Conservation (phyloP, 768 basidiomycete genomes). For the Goffeauzyma gilvescens region DNA sequence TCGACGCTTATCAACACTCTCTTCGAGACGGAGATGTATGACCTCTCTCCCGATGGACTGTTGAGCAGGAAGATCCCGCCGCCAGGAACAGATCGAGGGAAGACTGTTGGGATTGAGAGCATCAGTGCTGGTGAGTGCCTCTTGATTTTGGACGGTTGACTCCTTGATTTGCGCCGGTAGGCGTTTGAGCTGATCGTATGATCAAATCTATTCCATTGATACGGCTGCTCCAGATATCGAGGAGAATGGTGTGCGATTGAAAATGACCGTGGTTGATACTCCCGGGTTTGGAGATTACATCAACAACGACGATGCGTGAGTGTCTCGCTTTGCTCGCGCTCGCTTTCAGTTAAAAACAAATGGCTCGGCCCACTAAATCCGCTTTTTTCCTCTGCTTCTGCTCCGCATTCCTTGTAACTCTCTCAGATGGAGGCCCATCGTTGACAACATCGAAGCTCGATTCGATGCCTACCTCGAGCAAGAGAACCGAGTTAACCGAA, state of each 20-base stretch:
- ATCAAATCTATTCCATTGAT: neutral
- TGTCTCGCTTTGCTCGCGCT: neutral
- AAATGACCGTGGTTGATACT: conserved; percentile 95
- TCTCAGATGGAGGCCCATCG: conserved; percentile 66
- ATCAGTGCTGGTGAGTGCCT: conserved; percentile 70
- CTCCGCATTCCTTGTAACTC: neutral
- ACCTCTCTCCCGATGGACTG: too few species aligned
- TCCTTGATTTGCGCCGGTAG: neutral
- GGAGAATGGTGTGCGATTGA: conserved; percentile 61
- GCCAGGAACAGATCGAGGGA: conserved; percentile 67
- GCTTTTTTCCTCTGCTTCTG: too few species aligned
- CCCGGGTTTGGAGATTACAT: conserved; percentile 99
- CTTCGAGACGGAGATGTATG: conserved; percentile 89
- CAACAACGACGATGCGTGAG: conserved; percentile 85
- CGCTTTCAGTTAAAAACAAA: too few species aligned
- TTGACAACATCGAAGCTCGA: conserved; percentile 59
- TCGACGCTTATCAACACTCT: conserved; percentile 97
- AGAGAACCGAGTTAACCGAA: conserved; percentile 93
- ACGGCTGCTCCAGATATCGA: conserved; percentile 69
- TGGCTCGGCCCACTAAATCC: too few species aligned
- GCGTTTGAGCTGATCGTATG: neutral
- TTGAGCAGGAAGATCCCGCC: conserved; percentile 43
- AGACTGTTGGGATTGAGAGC: conserved; percentile 94
- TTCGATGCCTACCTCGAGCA: conserved; percentile 48
- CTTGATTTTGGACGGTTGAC: neutral